phyloP scores from a whole-genome alignment of 1,139 yeast genomes.

The Hansenula lynferdii region DNA sequence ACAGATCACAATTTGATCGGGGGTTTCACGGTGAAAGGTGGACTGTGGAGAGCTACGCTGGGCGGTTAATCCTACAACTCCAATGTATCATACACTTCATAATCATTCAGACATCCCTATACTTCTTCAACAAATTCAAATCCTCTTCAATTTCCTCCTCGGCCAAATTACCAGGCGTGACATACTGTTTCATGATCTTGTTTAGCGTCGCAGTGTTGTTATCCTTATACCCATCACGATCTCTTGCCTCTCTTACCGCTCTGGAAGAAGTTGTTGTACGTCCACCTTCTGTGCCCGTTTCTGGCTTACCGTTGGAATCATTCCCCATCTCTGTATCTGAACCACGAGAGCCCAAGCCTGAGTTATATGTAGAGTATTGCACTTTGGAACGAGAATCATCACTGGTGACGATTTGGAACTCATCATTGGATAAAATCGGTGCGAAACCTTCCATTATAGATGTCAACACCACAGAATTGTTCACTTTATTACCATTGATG shows the following conservation, averaged over 20 bases:
- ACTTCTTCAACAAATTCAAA: conserved; percentile 13
- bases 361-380: not conserved
- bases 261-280: not conserved
- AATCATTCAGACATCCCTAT: not conserved
- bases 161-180: conserved; percentile 25
- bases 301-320: conserved; percentile 3
- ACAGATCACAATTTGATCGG: too few relatives aligned
- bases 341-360: not conserved
- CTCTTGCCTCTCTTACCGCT: conserved; percentile 7
- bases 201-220: conserved; percentile 11
- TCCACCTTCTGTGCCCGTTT: conserved; percentile 3
- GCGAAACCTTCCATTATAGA: conserved; percentile 25
- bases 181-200: conserved; percentile 24
- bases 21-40: too few relatives aligned
- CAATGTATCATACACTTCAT: too few relatives aligned
- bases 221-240: conserved; percentile 5
- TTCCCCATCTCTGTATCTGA: conserved; percentile 7
- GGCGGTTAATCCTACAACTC: too few relatives aligned
- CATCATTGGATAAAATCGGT: conserved; percentile 24
- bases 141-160: conserved; percentile 26
- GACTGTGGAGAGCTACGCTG: too few relatives aligned
- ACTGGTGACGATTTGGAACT: conserved; percentile 24
- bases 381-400: conserved; percentile 10
- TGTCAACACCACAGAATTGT: conserved; percentile 8
- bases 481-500: not conserved